Evolutionary conservation across 805 yeast genomes (phyloP).

Genomic region (Ogataea sp.): DNA sequence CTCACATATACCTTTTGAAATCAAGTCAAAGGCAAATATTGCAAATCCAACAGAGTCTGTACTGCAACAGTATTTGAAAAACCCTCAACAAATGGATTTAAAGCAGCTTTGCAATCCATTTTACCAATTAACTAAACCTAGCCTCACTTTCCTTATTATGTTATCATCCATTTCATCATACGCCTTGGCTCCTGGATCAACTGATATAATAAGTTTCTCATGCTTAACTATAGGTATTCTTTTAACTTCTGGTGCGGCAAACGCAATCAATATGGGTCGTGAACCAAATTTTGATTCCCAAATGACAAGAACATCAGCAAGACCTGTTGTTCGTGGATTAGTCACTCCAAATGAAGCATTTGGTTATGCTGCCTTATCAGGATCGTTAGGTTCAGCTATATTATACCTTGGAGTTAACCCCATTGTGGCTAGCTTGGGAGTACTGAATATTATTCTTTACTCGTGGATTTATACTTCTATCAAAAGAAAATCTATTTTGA

Average conservation of each 20-base stretch:
- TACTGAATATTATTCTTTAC: slow-evolving; percentile 70
- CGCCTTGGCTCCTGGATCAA: slow-evolving; percentile 81
- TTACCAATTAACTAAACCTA: slow-evolving; percentile 64
- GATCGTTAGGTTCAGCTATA: slow-evolving; percentile 59
- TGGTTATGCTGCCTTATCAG: slow-evolving; percentile 68
- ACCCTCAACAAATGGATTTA: too few species aligned
- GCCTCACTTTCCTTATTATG: slow-evolving; percentile 79
- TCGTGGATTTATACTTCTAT: slow-evolving; percentile 89
- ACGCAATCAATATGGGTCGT: slow-evolving; percentile 94
- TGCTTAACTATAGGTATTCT: slow-evolving; percentile 80
- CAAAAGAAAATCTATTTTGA: slow-evolving; percentile 74
- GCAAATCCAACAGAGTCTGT: slow-evolving; percentile 12
- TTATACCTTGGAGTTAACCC: slow-evolving; percentile 80
- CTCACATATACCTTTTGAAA: slow-evolving; percentile 51
- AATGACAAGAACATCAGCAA: slow-evolving; percentile 80
- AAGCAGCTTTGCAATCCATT: too few species aligned
- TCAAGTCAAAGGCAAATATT: slow-evolving; percentile 30
- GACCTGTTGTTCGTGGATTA: slow-evolving; percentile 87
- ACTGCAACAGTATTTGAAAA: slow-evolving; percentile 15
- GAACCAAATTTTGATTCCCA: slow-evolving; percentile 83
- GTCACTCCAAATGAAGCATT: slow-evolving; percentile 73
- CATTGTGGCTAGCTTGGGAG: slow-evolving; percentile 76
- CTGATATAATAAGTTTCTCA: slow-evolving; percentile 60
- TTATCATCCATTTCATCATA: slow-evolving; percentile 89
- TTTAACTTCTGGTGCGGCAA: slow-evolving; percentile 86